Percentiles rank a stretch among this genome's conserved stretches.
phyloP scores from a whole-genome alignment of 176 grass and related monocot genomes.

The Paspalum vaginatum region DNA sequence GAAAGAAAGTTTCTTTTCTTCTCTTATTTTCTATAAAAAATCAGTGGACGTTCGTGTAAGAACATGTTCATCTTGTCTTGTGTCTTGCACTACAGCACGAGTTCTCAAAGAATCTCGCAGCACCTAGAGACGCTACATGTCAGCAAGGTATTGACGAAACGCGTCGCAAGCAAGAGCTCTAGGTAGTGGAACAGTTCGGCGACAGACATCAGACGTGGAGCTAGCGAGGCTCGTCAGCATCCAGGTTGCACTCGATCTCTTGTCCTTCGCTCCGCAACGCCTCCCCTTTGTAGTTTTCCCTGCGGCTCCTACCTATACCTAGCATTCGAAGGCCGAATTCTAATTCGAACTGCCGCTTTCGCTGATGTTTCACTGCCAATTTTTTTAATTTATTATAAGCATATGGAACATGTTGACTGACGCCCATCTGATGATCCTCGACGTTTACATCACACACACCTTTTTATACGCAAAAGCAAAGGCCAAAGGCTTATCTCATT shows the following conservation, averaged over 20 bases:
- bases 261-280: conserved; percentile 13
- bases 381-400: conserved; percentile 22
- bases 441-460: conserved; percentile 18
- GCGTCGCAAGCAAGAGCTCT: background rate
- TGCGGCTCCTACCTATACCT: background rate
- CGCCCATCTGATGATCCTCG: conserved; percentile 1
- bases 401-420: conserved; percentile 24
- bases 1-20: too few relatives aligned
- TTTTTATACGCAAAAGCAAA: background rate
- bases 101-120: background rate
- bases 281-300: conserved; percentile 32
- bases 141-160: background rate
- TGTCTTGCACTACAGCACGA: too few relatives aligned
- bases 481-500: background rate
- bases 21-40: background rate
- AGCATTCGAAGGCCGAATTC: background rate
- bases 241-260: background rate
- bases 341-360: conserved; percentile 38
- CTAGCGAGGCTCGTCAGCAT: background rate
- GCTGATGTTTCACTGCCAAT: background rate
- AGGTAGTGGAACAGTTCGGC: conserved; percentile 25
- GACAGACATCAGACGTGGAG: background rate
- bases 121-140: background rate
- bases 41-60: background rate
- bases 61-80: background rate